Evolutionary conservation across 768 basidiomycete species (phyloP), one percentile per base, ranked within the genome.

Genomic region (Lyophyllum shimeji): DNA sequence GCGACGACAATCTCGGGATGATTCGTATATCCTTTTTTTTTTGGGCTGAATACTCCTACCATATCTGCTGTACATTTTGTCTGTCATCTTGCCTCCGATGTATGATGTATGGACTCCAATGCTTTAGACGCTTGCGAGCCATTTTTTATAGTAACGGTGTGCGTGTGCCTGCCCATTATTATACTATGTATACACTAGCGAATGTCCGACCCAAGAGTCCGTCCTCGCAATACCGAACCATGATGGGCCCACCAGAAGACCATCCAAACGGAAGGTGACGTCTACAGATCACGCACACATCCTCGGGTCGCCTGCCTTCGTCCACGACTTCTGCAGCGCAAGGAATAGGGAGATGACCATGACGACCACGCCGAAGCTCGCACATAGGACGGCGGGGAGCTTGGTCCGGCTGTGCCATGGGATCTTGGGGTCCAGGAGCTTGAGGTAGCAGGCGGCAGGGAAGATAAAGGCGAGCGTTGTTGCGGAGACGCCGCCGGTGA

Each of bases 401-500:
- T 91, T 93, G 34, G 80, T 68, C 20, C 85, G 82, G 48, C 87
- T 81, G 62, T 86, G 74, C 86, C 91, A 89, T 17, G 85, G 84
- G 17, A 72, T 61, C 8, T 69, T 69, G 45, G 76, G 70, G 58
- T 86, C 81, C 12, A 79, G 67, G 46, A 96, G 84, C 68, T 89
- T 89, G 64, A 92, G 73, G 74, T 90, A 94, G 69, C 93, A 96
- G 2, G 84, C 86, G 0, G 93, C 88, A 9, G 93, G 90, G 67
- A 94, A 94, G 60, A 98, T 94, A 74, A 87, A 98, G 3, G 96
- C 96, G 9, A 98, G 81, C 0, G 93, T 85, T 0, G 94, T 93
- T 5, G 92, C 92, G 13, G 92, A 92, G 11, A 92, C 82, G n/a
- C 96, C 96, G n/a, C 97, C 97, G 0, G 95, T 95, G 43, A 99